A percentile compares a stretch with the other conserved stretches of the same genome.
Evolutionary conservation across 805 yeast genomes (phyloP).

Genomic region (Myxozyma mucilagina): DNA sequence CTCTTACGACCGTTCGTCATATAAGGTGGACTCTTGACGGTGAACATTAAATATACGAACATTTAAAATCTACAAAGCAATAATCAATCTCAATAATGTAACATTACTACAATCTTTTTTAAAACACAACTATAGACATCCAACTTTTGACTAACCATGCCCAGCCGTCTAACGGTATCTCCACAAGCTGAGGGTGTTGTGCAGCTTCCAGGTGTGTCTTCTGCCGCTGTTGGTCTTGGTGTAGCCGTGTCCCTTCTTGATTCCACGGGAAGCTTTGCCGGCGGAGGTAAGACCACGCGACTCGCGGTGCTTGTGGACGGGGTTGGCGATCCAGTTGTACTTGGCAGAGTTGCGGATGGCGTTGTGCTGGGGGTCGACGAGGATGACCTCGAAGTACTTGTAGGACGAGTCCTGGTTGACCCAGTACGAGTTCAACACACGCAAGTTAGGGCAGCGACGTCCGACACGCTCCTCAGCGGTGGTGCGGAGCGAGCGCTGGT

Average conservation of each 20-base stretch:
- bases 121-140: background rate
- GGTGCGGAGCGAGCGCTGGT: slow-evolving; percentile 96
- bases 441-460: slow-evolving; percentile 97
- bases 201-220: slow-evolving; percentile 92
- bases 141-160: slow-evolving; percentile 6
- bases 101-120: background rate
- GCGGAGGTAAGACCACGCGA: slow-evolving; percentile 97
- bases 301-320: slow-evolving; percentile 99
- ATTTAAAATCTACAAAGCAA: too few species aligned
- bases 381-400: slow-evolving; percentile 97
- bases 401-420: slow-evolving; percentile 98
- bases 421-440: slow-evolving; percentile 99
- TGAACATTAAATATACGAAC: too few species aligned
- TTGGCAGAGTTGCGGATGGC: slow-evolving; percentile 98
- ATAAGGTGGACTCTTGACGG: too few species aligned
- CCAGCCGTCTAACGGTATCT: slow-evolving; percentile 85
- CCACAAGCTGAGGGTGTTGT: slow-evolving; percentile 98
- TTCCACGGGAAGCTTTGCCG: slow-evolving; percentile 99
- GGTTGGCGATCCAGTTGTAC: slow-evolving; percentile 99
- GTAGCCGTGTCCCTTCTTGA: slow-evolving; percentile 99
- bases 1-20: too few species aligned
- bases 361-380: slow-evolving; percentile 96
- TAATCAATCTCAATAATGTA: too few species aligned
- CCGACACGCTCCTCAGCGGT: slow-evolving; percentile 99
- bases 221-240: slow-evolving; percentile 98